Evolutionary conservation across 345 rosid species (phyloP).

Genomic region (Pelargonium nanum): DNA sequence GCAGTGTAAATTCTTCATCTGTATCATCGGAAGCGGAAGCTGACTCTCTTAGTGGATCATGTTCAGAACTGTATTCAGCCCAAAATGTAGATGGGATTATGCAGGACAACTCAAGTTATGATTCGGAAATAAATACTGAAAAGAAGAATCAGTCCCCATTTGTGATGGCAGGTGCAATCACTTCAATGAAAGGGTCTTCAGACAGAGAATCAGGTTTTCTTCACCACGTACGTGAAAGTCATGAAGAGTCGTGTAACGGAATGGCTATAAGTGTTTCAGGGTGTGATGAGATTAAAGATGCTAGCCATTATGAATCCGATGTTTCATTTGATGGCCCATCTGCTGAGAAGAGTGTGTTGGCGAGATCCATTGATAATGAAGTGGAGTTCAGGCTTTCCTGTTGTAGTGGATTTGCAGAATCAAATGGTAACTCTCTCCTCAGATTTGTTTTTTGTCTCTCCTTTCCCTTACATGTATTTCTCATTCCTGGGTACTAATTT

Average conservation of each 20-base stretch:
- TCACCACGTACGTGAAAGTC: conserved; percentile 13
- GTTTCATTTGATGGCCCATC: conserved; percentile 9
- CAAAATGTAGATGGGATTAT: conserved; percentile 6
- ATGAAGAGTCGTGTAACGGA: conserved; percentile 16
- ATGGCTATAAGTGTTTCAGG: conserved; percentile 15
- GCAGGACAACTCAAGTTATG: conserved; percentile 23
- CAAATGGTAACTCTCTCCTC: conserved; percentile 1
- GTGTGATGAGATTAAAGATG: conserved; percentile 12
- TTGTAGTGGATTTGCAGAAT: conserved; percentile 2
- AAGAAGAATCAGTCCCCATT: no score
- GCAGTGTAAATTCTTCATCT: conserved; percentile 27
- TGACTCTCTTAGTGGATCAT: conserved; percentile 11
- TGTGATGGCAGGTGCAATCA: no score
- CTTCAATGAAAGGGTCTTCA: conserved; percentile 16
- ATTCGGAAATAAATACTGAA: no score
- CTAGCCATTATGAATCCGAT: conserved; percentile 4
- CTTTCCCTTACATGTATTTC: no score
- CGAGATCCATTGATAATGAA: conserved; percentile 13
- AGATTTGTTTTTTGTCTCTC: neutral
- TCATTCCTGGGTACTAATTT: no score
- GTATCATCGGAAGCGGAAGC: no score
- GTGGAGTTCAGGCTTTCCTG: conserved; percentile 13
- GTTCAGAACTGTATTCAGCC: neutral
- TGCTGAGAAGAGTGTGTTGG: neutral
- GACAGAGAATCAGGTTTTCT: neutral